Conservation (phyloP, 148 eudicot genomes). For the Vaccinium vitisidaea region DNA sequence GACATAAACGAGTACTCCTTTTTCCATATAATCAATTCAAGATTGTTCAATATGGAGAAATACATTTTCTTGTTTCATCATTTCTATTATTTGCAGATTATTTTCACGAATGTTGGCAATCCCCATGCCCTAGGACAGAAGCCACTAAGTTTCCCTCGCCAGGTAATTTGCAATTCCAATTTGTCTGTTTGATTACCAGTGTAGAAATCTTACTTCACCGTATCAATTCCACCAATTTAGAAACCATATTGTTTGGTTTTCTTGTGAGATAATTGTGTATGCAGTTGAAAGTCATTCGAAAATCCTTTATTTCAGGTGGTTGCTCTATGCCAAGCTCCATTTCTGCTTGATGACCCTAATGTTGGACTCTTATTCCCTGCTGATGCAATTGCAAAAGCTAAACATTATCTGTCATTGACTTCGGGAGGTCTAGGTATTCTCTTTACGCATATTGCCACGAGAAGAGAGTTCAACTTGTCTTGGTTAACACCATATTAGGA, state of each 20-base stretch:
- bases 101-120: conserved; percentile 97
- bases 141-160: conserved; percentile 95
- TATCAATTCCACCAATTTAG: background rate
- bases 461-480: background rate
- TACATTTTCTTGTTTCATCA: conserved; percentile 5
- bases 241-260: background rate
- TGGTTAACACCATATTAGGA: background rate
- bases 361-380: conserved; percentile 92
- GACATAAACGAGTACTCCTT: background rate
- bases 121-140: conserved; percentile 99
- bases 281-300: conserved; percentile 7
- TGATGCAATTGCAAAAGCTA: conserved; percentile 95
- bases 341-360: conserved; percentile 95
- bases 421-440: conserved; percentile 89
- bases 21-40: background rate
- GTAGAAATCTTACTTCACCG: background rate
- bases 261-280: background rate
- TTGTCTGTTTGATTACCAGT: background rate
- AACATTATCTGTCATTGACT: conserved; percentile 76
- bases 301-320: conserved; percentile 58
- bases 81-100: conserved; percentile 56
- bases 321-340: conserved; percentile 99
- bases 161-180: conserved; percentile 43
- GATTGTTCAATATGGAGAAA: background rate
- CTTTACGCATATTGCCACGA: background rate